These are phyloP conservation scores for Lachancea sp. DNA, from an alignment of 805 yeast species.

Conservation along the genomic window DNA sequence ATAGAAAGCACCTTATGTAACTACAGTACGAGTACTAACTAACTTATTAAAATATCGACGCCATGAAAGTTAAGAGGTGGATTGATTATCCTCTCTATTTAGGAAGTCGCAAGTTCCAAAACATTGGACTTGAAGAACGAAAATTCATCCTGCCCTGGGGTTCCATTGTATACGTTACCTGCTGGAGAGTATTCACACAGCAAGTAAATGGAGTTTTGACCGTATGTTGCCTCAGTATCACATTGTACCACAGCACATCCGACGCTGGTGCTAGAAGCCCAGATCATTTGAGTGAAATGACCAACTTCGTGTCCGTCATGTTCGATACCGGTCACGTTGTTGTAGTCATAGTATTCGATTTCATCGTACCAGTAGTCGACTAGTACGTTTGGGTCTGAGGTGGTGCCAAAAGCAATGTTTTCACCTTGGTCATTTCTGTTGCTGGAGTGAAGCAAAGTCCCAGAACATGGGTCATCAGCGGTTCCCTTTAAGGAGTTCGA, in stretches of 20 bases:
- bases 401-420: constrained; percentile 64
- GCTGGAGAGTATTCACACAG: constrained; percentile 60
- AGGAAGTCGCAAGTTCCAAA: constrained; percentile 27
- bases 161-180: constrained; percentile 42
- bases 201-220: constrained; percentile 44
- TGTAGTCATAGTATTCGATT: constrained; percentile 48
- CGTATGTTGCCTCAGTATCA: constrained; percentile 11
- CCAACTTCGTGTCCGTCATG: constrained; percentile 43
- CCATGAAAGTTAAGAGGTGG: background rate
- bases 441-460: constrained; percentile 54
- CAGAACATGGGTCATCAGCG: constrained; percentile 50
- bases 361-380: constrained; percentile 75
- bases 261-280: constrained; percentile 53
- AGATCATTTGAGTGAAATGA: constrained; percentile 72
- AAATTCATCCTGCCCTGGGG: constrained; percentile 35
- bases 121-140: constrained; percentile 41
- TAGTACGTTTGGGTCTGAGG: constrained; percentile 36
- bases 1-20: too few species aligned
- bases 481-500: constrained; percentile 38
- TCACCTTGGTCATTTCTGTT: constrained; percentile 50
- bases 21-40: too few species aligned
- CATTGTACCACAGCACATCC: constrained; percentile 52
- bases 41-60: too few species aligned
- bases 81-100: background rate
- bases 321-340: constrained; percentile 41